Conservation (phyloP, 441 rosid species). For the Gossypium gossypioides region DNA sequence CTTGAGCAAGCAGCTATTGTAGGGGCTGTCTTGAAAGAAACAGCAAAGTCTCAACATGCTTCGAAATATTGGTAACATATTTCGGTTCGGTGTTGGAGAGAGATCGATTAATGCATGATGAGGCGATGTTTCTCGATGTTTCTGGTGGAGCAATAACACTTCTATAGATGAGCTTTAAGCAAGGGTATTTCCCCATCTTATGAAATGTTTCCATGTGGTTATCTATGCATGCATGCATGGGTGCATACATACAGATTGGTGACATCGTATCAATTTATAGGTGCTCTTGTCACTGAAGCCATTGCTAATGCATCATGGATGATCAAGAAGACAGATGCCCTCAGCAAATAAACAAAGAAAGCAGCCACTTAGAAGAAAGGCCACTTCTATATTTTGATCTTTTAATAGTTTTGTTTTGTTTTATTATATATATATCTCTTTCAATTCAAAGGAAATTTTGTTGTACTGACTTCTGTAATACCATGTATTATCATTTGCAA, state of each 20-base stretch:
- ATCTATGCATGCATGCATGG: neutral
- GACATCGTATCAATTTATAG: neutral
- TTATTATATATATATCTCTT: neutral
- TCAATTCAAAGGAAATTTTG: too few species aligned
- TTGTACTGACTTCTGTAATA: too few species aligned
- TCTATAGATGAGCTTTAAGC: too few species aligned
- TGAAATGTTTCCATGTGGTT: neutral
- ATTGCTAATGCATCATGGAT: neutral
- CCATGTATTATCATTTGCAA: too few species aligned
- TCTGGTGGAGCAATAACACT: neutral
- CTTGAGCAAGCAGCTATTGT: slow-evolving; percentile 91
- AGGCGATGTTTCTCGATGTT: neutral
- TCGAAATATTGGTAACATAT: slow-evolving; percentile 54
- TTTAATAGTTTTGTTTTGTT: neutral
- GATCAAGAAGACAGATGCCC: neutral
- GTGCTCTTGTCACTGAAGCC: neutral
- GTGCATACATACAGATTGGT: neutral
- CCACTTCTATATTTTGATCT: neutral
- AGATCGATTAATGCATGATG: neutral
- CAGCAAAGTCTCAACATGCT: slow-evolving; percentile 81
- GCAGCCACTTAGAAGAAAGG: neutral
- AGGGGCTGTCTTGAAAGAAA: slow-evolving; percentile 80
- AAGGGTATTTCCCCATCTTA: slow-evolving; percentile 15
- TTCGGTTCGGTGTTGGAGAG: neutral
- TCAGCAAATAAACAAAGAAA: neutral